These are phyloP conservation scores for Auricularia heimuer DNA, from an alignment of 768 basidiomycete species.

Conservation along the genomic window DNA sequence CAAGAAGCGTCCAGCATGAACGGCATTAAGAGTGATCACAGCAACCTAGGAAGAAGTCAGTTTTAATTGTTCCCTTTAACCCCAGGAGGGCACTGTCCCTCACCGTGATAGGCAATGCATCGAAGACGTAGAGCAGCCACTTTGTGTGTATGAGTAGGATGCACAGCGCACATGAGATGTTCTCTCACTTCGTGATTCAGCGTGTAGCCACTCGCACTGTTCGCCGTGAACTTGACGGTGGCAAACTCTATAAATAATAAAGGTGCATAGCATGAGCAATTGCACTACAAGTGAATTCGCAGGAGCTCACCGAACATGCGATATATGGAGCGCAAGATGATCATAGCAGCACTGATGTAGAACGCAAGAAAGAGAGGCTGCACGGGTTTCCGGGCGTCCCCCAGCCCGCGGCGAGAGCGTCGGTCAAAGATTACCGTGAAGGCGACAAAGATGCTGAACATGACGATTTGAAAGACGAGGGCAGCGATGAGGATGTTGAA, in stretches of 20 bases:
- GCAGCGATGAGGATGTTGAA: conserved; percentile 4
- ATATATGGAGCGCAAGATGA: conserved; percentile 4
- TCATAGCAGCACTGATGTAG: conserved; percentile 2
- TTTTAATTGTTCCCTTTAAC: too few species aligned
- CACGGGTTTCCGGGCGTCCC: background rate
- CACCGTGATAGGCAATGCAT: conserved; percentile 3
- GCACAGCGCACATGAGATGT: too few species aligned
- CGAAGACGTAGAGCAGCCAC: conserved; percentile 6
- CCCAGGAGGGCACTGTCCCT: background rate
- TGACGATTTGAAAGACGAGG: background rate
- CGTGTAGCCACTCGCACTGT: conserved; percentile 2
- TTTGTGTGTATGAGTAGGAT: too few species aligned
- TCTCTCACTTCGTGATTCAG: background rate
- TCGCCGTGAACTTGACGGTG: conserved; percentile 4
- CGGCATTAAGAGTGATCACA: background rate
- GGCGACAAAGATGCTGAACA: conserved; percentile 4
- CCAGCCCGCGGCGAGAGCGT: background rate
- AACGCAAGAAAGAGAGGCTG: conserved; percentile 1
- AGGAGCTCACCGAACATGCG: conserved; percentile 1
- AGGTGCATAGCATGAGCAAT: background rate
- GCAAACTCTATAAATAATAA: conserved; percentile 4
- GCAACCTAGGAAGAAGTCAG: background rate
- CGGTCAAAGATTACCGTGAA: conserved; percentile 4
- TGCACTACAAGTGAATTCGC: background rate
- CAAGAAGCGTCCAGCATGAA: background rate